Conservation (phyloP, 2,329 filamentous ascomycete genomes). For the Xylaria sp. region DNA sequence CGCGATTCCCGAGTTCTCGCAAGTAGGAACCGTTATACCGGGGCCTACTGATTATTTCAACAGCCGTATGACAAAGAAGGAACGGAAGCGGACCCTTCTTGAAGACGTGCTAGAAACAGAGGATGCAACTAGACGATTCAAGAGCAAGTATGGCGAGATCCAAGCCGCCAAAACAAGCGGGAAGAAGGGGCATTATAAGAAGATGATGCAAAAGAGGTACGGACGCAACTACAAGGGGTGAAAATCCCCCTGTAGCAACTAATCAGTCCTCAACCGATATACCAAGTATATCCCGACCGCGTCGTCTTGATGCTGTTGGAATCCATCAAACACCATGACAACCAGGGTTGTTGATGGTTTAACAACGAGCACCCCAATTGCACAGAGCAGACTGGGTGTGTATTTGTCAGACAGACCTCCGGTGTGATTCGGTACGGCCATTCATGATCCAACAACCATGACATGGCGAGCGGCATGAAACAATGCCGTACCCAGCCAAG, state of each 20-base stretch:
- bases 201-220: slow-evolving; percentile 64
- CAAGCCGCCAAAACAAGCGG: slow-evolving; percentile 85
- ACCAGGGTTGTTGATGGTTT: background rate
- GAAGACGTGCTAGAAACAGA: slow-evolving; percentile 83
- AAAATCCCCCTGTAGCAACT: slow-evolving; percentile 20
- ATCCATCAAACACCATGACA: background rate
- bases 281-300: background rate
- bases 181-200: slow-evolving; percentile 90
- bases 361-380: background rate
- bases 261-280: slow-evolving; percentile 9
- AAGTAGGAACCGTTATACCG: slow-evolving; percentile 88
- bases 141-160: slow-evolving; percentile 87
- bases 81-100: slow-evolving; percentile 86
- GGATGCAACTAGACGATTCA: slow-evolving; percentile 76
- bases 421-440: background rate
- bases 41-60: slow-evolving; percentile 90
- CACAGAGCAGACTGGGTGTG: background rate
- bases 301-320: background rate
- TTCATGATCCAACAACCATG: background rate
- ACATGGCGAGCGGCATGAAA: background rate
- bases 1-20: slow-evolving; percentile 82
- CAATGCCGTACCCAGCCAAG: background rate
- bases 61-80: slow-evolving; percentile 83
- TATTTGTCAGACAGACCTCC: background rate
- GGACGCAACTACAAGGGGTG: slow-evolving; percentile 47